phyloP scores from a whole-genome alignment of 148 eudicot genomes.

The Chenopodium berlandieri region DNA sequence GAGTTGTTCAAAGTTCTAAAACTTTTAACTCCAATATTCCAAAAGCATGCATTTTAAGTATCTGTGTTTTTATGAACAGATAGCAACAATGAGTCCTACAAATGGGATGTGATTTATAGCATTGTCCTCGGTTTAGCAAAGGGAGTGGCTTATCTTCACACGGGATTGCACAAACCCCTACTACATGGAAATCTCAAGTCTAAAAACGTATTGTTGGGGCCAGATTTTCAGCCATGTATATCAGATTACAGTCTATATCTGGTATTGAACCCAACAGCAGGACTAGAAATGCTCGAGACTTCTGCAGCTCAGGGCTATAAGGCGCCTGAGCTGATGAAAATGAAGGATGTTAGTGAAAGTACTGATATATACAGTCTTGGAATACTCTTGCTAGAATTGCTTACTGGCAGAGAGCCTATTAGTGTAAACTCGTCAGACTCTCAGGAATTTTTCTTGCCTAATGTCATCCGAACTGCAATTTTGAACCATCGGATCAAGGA shows the following conservation, averaged over 20 bases:
- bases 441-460: slow-evolving; percentile 35
- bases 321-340: slow-evolving; percentile 88
- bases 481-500: slow-evolving; percentile 41
- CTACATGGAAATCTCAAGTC: slow-evolving; percentile 92
- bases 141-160: slow-evolving; percentile 74
- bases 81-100: slow-evolving; percentile 54
- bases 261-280: slow-evolving; percentile 67
- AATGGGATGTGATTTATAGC: slow-evolving; percentile 60
- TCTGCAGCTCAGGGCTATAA: slow-evolving; percentile 77
- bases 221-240: slow-evolving; percentile 45
- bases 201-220: slow-evolving; percentile 59
- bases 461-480: slow-evolving; percentile 35
- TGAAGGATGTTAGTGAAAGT: slow-evolving; percentile 56
- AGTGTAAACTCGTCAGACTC: slow-evolving; percentile 22
- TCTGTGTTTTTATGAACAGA: slow-evolving; percentile 43
- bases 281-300: slow-evolving; percentile 80
- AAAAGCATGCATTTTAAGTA: neutral
- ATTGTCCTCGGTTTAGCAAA: slow-evolving; percentile 67
- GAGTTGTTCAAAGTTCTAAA: neutral
- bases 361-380: slow-evolving; percentile 82
- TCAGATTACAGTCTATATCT: slow-evolving; percentile 74
- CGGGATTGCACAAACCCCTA: slow-evolving; percentile 54
- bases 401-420: slow-evolving; percentile 51
- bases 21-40: neutral
- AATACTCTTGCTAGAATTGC: slow-evolving; percentile 68